These are phyloP conservation scores for Fusarium sp. DNA, from an alignment of 2,329 filamentous ascomycete genomes.

Conservation along the genomic window DNA sequence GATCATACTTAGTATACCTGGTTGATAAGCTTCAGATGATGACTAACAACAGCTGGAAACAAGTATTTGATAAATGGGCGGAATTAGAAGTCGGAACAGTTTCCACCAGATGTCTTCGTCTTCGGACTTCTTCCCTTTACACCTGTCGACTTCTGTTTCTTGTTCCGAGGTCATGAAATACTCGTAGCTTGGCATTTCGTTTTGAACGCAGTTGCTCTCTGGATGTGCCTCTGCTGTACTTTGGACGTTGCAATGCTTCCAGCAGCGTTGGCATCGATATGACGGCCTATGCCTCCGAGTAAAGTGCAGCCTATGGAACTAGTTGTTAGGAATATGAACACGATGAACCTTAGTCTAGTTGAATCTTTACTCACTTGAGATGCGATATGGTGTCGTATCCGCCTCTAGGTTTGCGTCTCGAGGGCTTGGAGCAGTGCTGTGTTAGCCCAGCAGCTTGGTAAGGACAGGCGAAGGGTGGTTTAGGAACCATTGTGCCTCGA, in stretches of 20 bases:
- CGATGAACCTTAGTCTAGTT: too few species aligned
- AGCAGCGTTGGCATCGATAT: not conserved
- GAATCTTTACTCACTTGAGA: not conserved
- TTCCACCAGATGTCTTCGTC: not conserved
- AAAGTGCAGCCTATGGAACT: not conserved
- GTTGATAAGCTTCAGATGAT: too few species aligned
- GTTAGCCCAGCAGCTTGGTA: not conserved
- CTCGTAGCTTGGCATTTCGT: not conserved
- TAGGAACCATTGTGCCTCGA: too few species aligned
- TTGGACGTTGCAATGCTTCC: not conserved
- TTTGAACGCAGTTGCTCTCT: not conserved
- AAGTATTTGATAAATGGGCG: too few species aligned
- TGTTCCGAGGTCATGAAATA: not conserved
- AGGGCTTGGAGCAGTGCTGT: not conserved
- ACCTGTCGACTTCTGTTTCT: not conserved
- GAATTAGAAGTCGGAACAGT: not conserved
- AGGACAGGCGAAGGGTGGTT: not conserved
- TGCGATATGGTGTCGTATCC: not conserved
- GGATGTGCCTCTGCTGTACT: not conserved
- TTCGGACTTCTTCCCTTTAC: accelerated
- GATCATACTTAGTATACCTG: too few species aligned
- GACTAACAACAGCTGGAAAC: too few species aligned
- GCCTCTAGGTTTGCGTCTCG: not conserved
- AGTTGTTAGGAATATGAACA: not conserved
- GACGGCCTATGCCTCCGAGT: not conserved